Conservation (phyloP, 73 alveolate species). For the Paramecium octaurelia region DNA sequence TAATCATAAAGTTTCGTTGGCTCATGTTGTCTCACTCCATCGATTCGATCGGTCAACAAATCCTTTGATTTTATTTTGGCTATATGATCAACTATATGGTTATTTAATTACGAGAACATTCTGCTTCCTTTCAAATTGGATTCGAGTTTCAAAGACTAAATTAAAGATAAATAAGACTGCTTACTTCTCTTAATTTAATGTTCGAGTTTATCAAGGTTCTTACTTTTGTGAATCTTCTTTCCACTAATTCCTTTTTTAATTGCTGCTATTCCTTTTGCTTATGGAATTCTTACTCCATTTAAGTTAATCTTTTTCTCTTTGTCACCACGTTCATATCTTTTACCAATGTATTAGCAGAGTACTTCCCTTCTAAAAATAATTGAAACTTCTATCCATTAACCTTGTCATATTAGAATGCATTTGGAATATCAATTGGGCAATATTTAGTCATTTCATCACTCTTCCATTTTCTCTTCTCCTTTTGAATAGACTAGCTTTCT, state of each 20-base stretch:
- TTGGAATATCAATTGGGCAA: slow-evolving; percentile 25
- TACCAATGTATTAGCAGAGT: neutral
- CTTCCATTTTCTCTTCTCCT: neutral
- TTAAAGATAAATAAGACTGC: neutral
- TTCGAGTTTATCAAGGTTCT: neutral
- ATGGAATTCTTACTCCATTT: neutral
- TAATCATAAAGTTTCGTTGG: neutral
- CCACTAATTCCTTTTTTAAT: neutral
- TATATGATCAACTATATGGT: slow-evolving; percentile 5
- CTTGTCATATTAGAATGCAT: slow-evolving; percentile 3
- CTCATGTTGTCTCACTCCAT: neutral
- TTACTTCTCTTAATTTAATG: slow-evolving; percentile 14
- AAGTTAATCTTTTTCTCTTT: neutral
- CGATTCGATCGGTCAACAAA: neutral
- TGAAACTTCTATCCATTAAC: neutral
- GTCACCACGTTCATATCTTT: neutral
- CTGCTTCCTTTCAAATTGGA: neutral
- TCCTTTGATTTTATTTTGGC: neutral
- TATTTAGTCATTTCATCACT: slow-evolving; percentile 16
- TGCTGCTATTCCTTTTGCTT: neutral
- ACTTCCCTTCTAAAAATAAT: neutral
- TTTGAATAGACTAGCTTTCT: neutral
- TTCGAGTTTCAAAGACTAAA: slow-evolving; percentile 3
- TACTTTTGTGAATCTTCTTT: neutral
- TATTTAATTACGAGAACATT: neutral